Evolutionary conservation across 2,329 filamentous ascomycete species (phyloP), one percentile per base, ranked within the genome.

Genomic region (Achaetomium macrosporum): DNA sequence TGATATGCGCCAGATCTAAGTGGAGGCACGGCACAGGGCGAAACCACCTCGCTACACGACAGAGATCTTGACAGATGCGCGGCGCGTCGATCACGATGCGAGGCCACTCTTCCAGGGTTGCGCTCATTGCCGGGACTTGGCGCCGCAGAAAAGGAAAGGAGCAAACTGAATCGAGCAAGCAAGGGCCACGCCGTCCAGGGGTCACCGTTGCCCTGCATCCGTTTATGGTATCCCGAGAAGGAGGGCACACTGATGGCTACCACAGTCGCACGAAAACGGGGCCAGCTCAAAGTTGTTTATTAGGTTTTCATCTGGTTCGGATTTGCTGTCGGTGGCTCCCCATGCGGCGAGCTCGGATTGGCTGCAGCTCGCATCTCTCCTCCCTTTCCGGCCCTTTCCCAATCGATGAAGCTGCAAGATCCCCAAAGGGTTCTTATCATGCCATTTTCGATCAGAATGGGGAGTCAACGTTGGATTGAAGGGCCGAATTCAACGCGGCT

Each of bases 1-100:
- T 12, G 30, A 31, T 15, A n/a, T 8, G 11, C 13, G 35, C 3
- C 3, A 37, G 12, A 35, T 11, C 33, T 16, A 15, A 43, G 48
- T 41, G 46, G 37, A 50, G 39, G 30, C 37, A 13, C 31, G 39
- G 19, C 42, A 31, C 36, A 37, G 36, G 49, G 37, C 35, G 47
- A 47, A 49, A 42, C 42, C 39, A 58, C 53, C 52, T 55, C 43
- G 56, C 57, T 63, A 59, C 59, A 63, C 53, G 57, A 61, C 59
- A 63, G 61, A 63, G 61, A 63, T 63, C 59, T 56, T 60, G 59
- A 60, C 59, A 61, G 61, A 63, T 60, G 58, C 47, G 58, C 54
- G 53, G 61, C 58, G 54, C 42, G 61, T 59, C 61, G 61, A 63
- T 63, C 61, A 60, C 45, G 59, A 63, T 61, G 60, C 58, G 58